Conservation (phyloP, 352 stramenopile species). For the Globisporangium recalcitrans region DNA sequence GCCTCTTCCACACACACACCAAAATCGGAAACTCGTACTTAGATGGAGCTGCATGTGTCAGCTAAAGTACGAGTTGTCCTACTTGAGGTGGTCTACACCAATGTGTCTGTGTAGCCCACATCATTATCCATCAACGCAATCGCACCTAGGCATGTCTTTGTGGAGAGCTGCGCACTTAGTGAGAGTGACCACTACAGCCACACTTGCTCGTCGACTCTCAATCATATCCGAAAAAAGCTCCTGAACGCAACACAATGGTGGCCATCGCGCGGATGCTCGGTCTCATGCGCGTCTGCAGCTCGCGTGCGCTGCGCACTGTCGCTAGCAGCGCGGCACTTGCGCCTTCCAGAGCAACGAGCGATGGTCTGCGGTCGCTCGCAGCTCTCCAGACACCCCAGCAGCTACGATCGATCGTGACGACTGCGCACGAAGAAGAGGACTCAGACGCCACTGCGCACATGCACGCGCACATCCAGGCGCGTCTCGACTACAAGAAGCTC, state of each 20-base stretch:
- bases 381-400: background rate
- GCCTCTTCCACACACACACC: background rate
- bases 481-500: constrained; percentile 75
- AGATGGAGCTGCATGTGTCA: no score
- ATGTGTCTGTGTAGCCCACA: background rate
- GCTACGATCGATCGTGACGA: constrained; percentile 24
- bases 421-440: constrained; percentile 18
- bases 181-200: background rate
- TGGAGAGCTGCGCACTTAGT: background rate
- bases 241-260: constrained; percentile 10
- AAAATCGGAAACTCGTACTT: background rate
- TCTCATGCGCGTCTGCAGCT: constrained; percentile 1
- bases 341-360: background rate
- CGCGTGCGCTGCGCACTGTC: background rate
- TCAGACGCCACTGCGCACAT: constrained; percentile 30
- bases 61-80: background rate
- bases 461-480: constrained; percentile 58
- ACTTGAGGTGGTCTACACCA: background rate
- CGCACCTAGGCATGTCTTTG: constrained; percentile 2
- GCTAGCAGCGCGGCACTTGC: background rate
- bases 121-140: background rate
- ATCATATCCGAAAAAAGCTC: constrained; percentile 8
- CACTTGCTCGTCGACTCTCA: background rate
- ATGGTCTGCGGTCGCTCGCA: background rate
- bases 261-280: constrained; percentile 9